phyloP scores from a whole-genome alignment of 2,329 filamentous ascomycete genomes.

The Neonectria punicea region DNA sequence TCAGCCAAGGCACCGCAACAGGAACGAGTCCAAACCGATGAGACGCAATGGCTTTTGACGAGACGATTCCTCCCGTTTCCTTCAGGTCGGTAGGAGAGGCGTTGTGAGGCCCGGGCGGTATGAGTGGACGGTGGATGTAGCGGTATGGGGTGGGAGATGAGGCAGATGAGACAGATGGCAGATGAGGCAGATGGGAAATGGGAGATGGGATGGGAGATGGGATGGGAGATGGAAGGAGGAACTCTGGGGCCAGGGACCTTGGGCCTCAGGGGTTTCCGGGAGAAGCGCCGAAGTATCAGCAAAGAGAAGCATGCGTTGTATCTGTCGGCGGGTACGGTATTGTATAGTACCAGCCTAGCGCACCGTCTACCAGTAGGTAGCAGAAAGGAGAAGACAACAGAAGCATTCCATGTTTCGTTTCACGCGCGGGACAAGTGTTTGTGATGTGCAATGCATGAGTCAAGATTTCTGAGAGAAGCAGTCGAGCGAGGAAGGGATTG shows the following conservation, averaged over 20 bases:
- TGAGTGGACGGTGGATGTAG: constrained; percentile 11
- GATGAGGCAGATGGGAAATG: background rate
- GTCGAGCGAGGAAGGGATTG: background rate
- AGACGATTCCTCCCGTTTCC: constrained; percentile 4
- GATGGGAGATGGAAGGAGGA: constrained; percentile 4
- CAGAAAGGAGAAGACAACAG: constrained; percentile 2
- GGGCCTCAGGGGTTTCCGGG: background rate
- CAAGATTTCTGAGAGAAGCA: constrained; percentile 5
- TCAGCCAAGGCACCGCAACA: background rate
- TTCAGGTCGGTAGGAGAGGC: background rate
- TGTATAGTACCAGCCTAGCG: constrained; percentile 5
- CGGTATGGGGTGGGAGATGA: constrained; percentile 2
- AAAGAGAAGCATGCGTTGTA: constrained; percentile 1
- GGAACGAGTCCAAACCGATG: background rate
- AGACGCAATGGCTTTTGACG: constrained; percentile 10
- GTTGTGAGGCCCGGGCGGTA: constrained; percentile 28
- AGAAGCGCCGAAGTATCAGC: constrained; percentile 1
- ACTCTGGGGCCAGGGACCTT: background rate
- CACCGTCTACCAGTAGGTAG: constrained; percentile 3
- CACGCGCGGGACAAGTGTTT: constrained; percentile 8
- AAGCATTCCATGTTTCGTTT: constrained; percentile 22
- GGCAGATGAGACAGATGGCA: background rate
- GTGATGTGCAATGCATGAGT: constrained; percentile 12
- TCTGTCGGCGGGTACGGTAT: constrained; percentile 1
- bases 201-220: background rate